phyloP scores from a whole-genome alignment of 352 stramenopile species.

The Elongisporangium senticosum region DNA sequence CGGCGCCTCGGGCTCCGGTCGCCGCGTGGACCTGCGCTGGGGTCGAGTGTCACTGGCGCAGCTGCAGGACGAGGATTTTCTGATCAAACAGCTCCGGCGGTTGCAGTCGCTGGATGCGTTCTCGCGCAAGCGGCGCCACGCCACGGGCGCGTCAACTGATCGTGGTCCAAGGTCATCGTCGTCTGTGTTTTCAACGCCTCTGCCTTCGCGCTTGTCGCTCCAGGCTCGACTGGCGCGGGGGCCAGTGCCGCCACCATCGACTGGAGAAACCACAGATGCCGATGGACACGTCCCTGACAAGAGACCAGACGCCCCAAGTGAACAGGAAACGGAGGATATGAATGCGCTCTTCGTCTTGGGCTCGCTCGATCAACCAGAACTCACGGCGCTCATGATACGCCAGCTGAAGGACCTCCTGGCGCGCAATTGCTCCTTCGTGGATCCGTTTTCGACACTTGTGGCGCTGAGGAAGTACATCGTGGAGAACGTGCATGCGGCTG shows the following conservation, averaged over 20 bases:
- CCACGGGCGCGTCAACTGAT: background rate
- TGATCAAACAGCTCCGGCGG: conserved; percentile 57
- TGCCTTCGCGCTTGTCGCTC: background rate
- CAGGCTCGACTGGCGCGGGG: background rate
- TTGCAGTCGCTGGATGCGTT: conserved; percentile 30
- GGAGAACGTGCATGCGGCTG: conserved; percentile 46
- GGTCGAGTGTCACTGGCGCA: conserved; percentile 55
- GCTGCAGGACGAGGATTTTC: conserved; percentile 59
- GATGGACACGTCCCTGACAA: background rate
- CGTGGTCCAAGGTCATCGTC: background rate
- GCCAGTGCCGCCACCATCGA: background rate
- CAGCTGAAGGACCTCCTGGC: conserved; percentile 44
- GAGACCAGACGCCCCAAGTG: background rate
- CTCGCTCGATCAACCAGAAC: conserved; percentile 32
- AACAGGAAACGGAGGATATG: conserved; percentile 17
- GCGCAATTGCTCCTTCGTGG: conserved; percentile 30
- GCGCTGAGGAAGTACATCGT: conserved; percentile 50
- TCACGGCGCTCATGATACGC: conserved; percentile 33
- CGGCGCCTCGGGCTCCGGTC: background rate
- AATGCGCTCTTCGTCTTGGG: conserved; percentile 51
- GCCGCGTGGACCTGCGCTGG: conserved; percentile 59
- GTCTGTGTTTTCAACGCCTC: background rate
- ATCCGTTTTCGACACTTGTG: conserved; percentile 55
- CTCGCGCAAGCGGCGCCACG: background rate
- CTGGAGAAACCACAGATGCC: background rate